These are phyloP conservation scores for Populus hybrid DNA, from an alignment of 441 rosid species.

Conservation along the genomic window DNA sequence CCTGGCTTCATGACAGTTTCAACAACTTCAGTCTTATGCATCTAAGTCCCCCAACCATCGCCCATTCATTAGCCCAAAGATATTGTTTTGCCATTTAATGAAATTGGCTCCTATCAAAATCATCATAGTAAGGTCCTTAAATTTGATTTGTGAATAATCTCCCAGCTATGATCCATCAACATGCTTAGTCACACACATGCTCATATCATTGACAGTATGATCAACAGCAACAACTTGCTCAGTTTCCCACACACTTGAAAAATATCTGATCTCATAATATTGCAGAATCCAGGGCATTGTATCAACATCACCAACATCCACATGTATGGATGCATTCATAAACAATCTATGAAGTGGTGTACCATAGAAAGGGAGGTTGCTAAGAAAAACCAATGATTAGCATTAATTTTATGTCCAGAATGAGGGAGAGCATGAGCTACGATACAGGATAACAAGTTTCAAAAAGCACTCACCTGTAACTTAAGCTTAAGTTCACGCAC, in stretches of 20 bases:
- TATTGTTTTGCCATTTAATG: conserved; percentile 6
- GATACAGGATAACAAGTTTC: neutral
- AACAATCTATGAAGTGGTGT: neutral
- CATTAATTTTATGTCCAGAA: neutral
- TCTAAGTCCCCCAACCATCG: neutral
- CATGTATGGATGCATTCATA: neutral
- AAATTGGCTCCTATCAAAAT: conserved; percentile 10
- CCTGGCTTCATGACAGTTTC: neutral
- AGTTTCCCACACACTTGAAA: neutral
- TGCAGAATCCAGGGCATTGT: neutral
- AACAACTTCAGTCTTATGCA: neutral
- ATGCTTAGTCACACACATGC: neutral
- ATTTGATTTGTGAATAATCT: neutral
- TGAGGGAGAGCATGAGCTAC: neutral
- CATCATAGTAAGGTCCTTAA: neutral
- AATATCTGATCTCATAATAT: neutral
- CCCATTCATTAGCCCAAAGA: neutral
- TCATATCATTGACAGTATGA: neutral
- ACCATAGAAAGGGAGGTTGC: neutral
- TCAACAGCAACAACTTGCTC: neutral
- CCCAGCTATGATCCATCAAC: neutral
- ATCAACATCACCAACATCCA: neutral
- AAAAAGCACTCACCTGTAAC: conserved; percentile 60
- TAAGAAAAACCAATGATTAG: neutral
- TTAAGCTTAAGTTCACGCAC: conserved; percentile 79